Evolutionary conservation across 441 rosid genomes (phyloP).

Genomic region (Manihot esculenta): DNA sequence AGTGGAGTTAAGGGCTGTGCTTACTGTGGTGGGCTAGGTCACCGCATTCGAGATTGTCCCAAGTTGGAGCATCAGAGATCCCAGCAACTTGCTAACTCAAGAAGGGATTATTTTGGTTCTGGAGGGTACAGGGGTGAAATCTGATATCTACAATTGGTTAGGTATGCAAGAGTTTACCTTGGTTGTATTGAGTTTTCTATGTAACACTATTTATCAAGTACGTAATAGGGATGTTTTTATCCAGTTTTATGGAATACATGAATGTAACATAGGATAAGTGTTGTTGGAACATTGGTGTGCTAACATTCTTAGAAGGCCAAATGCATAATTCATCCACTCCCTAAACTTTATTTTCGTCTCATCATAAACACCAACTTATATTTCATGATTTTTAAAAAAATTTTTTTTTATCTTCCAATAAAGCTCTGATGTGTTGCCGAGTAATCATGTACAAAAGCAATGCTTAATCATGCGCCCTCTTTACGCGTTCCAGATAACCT

Average conservation of each 20-base stretch:
- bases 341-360: too few species aligned
- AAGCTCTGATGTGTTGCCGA: background rate
- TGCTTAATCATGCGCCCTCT: background rate
- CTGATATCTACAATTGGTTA: background rate
- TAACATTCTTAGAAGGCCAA: background rate
- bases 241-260: background rate
- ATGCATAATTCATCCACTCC: background rate
- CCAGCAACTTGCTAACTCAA: conserved; percentile 26
- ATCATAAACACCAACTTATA: too few species aligned
- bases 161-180: background rate
- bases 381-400: too few species aligned
- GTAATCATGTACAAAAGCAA: conserved; percentile 1
- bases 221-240: background rate
- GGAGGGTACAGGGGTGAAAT: conserved; percentile 29
- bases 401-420: too few species aligned
- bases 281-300: background rate
- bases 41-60: conserved; percentile 81
- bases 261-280: background rate
- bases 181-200: too few species aligned
- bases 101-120: conserved; percentile 26
- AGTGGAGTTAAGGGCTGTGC: conserved; percentile 95
- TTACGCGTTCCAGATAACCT: background rate
- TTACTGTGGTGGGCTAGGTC: conserved; percentile 92
- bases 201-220: background rate
- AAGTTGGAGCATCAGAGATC: conserved; percentile 86